A percentile compares a stretch with the other conserved stretches of the same genome.
Evolutionary conservation across 73 alveolate species (phyloP).

Genomic region (Tetrahymena elliotti): DNA sequence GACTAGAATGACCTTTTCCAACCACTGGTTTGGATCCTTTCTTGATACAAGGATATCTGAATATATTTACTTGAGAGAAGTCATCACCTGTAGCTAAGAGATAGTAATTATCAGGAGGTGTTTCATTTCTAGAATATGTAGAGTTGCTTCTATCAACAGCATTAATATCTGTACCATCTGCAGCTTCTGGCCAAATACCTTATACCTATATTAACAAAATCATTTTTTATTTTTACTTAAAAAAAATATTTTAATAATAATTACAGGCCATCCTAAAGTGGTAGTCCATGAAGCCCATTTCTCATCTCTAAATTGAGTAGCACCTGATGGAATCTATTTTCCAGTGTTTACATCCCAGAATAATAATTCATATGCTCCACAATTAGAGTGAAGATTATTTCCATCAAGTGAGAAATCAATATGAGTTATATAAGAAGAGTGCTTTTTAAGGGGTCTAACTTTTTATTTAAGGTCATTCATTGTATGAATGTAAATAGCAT

Average conservation of each 20-base stretch:
- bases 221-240: no score
- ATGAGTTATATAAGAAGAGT: slow-evolving; percentile 72
- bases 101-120: slow-evolving; percentile 44
- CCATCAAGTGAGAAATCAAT: slow-evolving; percentile 89
- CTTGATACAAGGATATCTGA: slow-evolving; percentile 75
- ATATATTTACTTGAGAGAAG: slow-evolving; percentile 74
- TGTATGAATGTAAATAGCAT: slow-evolving; percentile 69
- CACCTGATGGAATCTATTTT: slow-evolving; percentile 65
- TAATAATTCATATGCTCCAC: slow-evolving; percentile 90
- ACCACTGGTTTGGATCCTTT: slow-evolving; percentile 55
- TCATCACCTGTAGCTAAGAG: slow-evolving; percentile 90
- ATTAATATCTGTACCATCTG: slow-evolving; percentile 80
- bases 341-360: slow-evolving; percentile 70
- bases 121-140: slow-evolving; percentile 33
- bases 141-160: slow-evolving; percentile 68
- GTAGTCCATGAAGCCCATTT: slow-evolving; percentile 89
- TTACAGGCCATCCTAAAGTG: slow-evolving; percentile 90
- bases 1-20: slow-evolving; percentile 81
- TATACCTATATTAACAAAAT: neutral
- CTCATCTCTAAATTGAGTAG: slow-evolving; percentile 58
- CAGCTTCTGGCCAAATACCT: slow-evolving; percentile 91
- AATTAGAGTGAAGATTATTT: slow-evolving; percentile 68
- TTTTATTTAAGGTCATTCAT: slow-evolving; percentile 29
- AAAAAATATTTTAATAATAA: neutral
- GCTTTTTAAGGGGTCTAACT: slow-evolving; percentile 53